Base-by-base conservation (phyloP, 768 basidiomycete genomes). In the Kwoniella europaea region DNA sequence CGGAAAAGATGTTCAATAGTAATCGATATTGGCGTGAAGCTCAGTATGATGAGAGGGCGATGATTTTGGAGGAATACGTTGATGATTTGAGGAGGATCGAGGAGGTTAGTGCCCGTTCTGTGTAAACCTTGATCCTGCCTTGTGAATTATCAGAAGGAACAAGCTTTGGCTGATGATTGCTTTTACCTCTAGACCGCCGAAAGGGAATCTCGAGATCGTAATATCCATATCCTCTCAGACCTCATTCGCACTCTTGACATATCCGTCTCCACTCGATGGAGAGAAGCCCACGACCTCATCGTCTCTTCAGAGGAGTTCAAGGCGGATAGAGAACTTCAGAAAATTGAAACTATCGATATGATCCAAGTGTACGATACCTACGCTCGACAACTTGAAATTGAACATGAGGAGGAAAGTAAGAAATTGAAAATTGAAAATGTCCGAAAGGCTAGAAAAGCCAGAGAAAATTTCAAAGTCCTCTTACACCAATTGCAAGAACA, bases 341-440 rank as follows among this genome's bases (percentile, higher is more conserved):
- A 88, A 77, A 87, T 98, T 53, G 96, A 96, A 12, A 91, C 91
- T 1, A 86, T 98, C 46, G 97, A 98, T 79, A 91, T 98, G 69
- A 86, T 99, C 24, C 88, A 92, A 46, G 92, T 93, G 0, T 98
- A 94, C 75, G 97, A 99, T 82, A 94, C 95, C 81, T 95, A 95
- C 80, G 91, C 92, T 69, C 89, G 91, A 67, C 90, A 93, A 16
- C 88, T 92, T 43, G 94, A 98, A 84, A 88, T 92, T 64, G 94
- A 96, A 80, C 92, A 93, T 73, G 93, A 96, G 68, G 93, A 95
- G 74, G 90, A 92, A 79, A 90, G 89, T 85, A 87, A 92, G 27
- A 88, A 91, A 70, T 84, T 88, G 4, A 90, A 92, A 72, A 91
- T 94, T 12, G 92, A 94, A 79, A 92, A 92, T 83, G 89, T 90